Evolutionary conservation across 2,329 filamentous ascomycete genomes (phyloP).

Genomic region (Didymosphaeria variabile): DNA sequence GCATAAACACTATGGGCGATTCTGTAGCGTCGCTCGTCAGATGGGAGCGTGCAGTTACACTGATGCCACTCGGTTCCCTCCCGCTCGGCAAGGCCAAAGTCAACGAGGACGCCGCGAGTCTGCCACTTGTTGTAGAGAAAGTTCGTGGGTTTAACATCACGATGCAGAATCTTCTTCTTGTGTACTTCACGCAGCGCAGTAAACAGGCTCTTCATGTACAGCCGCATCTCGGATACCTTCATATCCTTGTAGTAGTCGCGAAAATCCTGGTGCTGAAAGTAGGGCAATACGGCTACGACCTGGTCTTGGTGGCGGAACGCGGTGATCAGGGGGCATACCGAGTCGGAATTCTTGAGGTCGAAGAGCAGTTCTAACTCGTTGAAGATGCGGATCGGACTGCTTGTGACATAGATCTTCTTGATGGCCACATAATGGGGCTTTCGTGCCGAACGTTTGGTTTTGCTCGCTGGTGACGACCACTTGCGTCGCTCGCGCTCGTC

Average conservation of each 20-base stretch:
- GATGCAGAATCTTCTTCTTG: constrained; percentile 83
- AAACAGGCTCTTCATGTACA: constrained; percentile 90
- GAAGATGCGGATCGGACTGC: constrained; percentile 88
- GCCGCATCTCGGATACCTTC: constrained; percentile 82
- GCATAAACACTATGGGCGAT: constrained; percentile 68
- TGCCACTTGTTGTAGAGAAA: constrained; percentile 89
- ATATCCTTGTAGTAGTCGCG: constrained; percentile 93
- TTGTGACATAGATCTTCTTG: constrained; percentile 99
- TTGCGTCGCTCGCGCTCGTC: constrained; percentile 70
- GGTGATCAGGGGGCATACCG: constrained; percentile 94
- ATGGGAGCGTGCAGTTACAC: constrained; percentile 79
- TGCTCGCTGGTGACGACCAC: constrained; percentile 73
- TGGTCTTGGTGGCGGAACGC: constrained; percentile 96
- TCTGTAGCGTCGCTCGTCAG: constrained; percentile 67
- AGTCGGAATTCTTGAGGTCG: constrained; percentile 81
- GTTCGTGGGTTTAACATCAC: constrained; percentile 97
- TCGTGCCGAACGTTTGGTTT: constrained; percentile 60
- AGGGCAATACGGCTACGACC: constrained; percentile 92
- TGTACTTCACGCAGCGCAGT: constrained; percentile 86
- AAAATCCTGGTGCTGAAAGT: constrained; percentile 96
- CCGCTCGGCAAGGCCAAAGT: constrained; percentile 93
- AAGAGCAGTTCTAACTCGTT: constrained; percentile 96
- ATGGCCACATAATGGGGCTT: constrained; percentile 85
- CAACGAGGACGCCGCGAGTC: constrained; percentile 89
- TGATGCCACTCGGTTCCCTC: constrained; percentile 76